Evolutionary conservation across 345 rosid genomes (phyloP).

Genomic region (Melaleuca quinquenervia): DNA sequence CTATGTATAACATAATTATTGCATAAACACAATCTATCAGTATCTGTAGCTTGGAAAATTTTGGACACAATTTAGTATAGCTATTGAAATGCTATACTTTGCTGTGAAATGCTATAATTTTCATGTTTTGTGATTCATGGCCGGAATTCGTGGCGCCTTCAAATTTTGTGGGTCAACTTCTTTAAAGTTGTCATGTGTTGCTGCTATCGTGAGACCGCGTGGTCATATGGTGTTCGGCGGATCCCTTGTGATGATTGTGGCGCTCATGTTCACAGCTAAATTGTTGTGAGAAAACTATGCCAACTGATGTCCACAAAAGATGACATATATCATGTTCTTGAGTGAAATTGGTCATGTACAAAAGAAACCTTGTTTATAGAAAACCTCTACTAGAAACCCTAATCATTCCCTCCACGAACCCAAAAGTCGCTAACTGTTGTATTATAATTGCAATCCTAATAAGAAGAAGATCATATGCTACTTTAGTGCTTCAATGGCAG

Average conservation of each 20-base stretch:
- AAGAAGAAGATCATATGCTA: not conserved
- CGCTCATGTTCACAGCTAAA: not conserved
- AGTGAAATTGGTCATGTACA: not conserved
- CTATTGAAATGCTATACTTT: not conserved
- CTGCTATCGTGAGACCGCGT: not conserved
- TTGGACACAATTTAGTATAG: not conserved
- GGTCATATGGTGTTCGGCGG: not conserved
- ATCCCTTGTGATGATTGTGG: not conserved
- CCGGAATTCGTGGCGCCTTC: not conserved
- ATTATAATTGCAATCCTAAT: slow-evolving; percentile 1
- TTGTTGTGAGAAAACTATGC: not conserved
- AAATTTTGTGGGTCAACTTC: not conserved
- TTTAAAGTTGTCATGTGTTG: not conserved
- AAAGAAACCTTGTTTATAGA: not conserved
- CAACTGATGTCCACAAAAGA: not conserved
- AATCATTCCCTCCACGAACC: not conserved
- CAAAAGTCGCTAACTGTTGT: slow-evolving; percentile 7
- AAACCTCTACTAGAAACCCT: not conserved
- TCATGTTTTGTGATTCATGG: not conserved
- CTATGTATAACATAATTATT: not conserved
- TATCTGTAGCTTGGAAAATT: not conserved
- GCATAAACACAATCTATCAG: not conserved
- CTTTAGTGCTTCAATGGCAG: not conserved
- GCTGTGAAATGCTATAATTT: not conserved
- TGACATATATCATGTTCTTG: not conserved